Percentiles rank a stretch among this genome's conserved stretches.
Conservation (phyloP, 495 filamentous ascomycete species). For the Lasiosphaeria ovina region DNA sequence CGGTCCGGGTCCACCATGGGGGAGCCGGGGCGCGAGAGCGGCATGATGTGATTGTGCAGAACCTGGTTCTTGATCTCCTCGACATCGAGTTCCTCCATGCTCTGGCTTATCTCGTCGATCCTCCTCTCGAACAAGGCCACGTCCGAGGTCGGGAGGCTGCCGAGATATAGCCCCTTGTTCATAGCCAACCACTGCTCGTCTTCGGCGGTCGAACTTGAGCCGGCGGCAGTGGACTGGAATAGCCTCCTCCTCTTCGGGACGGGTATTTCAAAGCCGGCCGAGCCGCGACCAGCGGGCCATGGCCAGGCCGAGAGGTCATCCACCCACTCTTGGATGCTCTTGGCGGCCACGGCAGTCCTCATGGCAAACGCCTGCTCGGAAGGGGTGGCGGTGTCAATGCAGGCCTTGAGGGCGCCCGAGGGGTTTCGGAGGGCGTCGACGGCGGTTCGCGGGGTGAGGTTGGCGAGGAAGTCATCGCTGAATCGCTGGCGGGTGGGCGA, state of each 20-base stretch:
- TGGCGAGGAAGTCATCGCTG: slow-evolving; percentile 44
- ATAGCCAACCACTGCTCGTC: slow-evolving; percentile 3
- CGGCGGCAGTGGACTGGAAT: slow-evolving; percentile 5
- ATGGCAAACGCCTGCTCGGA: slow-evolving; percentile 70
- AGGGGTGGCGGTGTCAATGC: slow-evolving; percentile 64
- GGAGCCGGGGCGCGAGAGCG: slow-evolving; percentile 49
- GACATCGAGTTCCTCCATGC: slow-evolving; percentile 76
- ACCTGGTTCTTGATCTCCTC: slow-evolving; percentile 91
- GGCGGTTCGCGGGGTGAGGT: slow-evolving; percentile 41
- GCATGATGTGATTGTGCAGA: slow-evolving; percentile 70
- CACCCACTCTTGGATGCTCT: slow-evolving; percentile 73
- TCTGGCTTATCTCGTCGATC: slow-evolving; percentile 72
- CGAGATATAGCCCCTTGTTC: slow-evolving; percentile 54
- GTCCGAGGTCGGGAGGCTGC: slow-evolving; percentile 60
- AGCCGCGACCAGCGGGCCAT: slow-evolving; percentile 62
- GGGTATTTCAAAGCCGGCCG: slow-evolving; percentile 55
- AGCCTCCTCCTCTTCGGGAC: slow-evolving; percentile 40
- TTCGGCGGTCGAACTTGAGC: neutral
- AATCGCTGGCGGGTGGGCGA: slow-evolving; percentile 36
- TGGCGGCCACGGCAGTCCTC: slow-evolving; percentile 68
- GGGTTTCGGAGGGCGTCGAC: slow-evolving; percentile 49
- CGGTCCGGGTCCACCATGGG: slow-evolving; percentile 48
- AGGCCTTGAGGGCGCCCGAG: slow-evolving; percentile 55
- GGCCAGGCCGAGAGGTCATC: slow-evolving; percentile 72
- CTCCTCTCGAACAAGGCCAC: slow-evolving; percentile 68